Conservation (phyloP, 2,329 filamentous ascomycete species). For the Pseudomassariella vexata region DNA sequence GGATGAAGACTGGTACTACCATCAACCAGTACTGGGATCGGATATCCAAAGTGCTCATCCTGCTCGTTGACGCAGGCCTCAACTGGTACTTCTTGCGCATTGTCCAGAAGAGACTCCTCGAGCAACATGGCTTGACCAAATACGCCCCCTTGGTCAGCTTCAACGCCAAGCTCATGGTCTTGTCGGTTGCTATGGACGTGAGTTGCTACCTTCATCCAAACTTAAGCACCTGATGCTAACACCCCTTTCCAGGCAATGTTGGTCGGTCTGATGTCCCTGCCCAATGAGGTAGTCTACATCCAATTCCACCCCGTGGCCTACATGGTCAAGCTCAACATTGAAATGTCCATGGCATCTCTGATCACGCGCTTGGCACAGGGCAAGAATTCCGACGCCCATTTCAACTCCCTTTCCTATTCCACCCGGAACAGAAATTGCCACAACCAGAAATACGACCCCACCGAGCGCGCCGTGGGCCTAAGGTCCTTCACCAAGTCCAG, state of each 20-base stretch:
- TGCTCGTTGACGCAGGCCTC: constrained; percentile 2
- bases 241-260: constrained; percentile 14
- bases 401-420: constrained; percentile 4
- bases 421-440: too few relatives aligned
- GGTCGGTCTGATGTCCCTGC: constrained; percentile 39
- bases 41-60: constrained; percentile 2
- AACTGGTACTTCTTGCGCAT: constrained; percentile 4
- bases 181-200: constrained; percentile 38
- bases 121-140: constrained; percentile 2
- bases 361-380: constrained; percentile 24
- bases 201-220: not conserved
- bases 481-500: constrained; percentile 33
- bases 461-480: constrained; percentile 4
- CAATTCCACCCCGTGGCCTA: constrained; percentile 48
- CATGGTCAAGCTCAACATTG: constrained; percentile 48
- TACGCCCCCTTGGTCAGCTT: constrained; percentile 3
- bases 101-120: not conserved
- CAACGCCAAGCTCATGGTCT: constrained; percentile 36
- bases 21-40: constrained; percentile 3
- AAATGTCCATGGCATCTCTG: constrained; percentile 47
- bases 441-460: constrained; percentile 3
- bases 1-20: too few relatives aligned
- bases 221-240: not conserved
- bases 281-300: constrained; percentile 40
- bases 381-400: constrained; percentile 1